Percentiles rank a stretch among this genome's conserved stretches.
Evolutionary conservation across 1,139 yeast species (phyloP).

Genomic region (Debaryomyces robertsiae): DNA sequence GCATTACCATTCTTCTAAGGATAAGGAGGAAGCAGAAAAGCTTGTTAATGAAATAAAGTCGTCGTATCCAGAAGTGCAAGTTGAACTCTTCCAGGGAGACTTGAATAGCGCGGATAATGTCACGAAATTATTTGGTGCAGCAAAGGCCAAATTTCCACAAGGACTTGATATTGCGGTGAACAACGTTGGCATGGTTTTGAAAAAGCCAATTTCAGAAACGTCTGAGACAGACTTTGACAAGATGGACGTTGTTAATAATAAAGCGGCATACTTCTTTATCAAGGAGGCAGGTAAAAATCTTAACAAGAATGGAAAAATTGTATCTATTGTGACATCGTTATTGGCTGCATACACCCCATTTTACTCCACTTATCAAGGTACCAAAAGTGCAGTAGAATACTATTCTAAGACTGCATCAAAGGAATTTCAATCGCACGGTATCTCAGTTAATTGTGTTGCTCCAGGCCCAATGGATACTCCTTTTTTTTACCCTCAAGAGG

Average conservation of each 20-base stretch:
- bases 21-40: constrained; percentile 39
- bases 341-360: constrained; percentile 66
- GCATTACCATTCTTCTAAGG: constrained; percentile 54
- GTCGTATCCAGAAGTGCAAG: constrained; percentile 39
- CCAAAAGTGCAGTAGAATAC: constrained; percentile 64
- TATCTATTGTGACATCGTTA: constrained; percentile 61
- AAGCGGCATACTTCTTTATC: constrained; percentile 62
- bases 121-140: constrained; percentile 48
- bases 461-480: constrained; percentile 80
- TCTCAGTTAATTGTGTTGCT: constrained; percentile 60
- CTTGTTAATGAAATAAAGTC: constrained; percentile 40
- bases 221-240: constrained; percentile 55
- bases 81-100: constrained; percentile 47
- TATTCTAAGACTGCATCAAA: constrained; percentile 60
- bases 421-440: constrained; percentile 50
- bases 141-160: constrained; percentile 44
- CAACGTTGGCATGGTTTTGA: constrained; percentile 67
- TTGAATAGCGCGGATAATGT: constrained; percentile 47
- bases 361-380: constrained; percentile 60
- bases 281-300: constrained; percentile 57
- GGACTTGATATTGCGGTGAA: constrained; percentile 64
- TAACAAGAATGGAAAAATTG: constrained; percentile 55
- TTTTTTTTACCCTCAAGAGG: constrained; percentile 64
- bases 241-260: constrained; percentile 57
- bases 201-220: constrained; percentile 56